A percentile compares a stretch with the other conserved stretches of the same genome.
phyloP scores from a whole-genome alignment of 2,329 filamentous ascomycete species.

The Monilinia vaccinii-corymbosi region DNA sequence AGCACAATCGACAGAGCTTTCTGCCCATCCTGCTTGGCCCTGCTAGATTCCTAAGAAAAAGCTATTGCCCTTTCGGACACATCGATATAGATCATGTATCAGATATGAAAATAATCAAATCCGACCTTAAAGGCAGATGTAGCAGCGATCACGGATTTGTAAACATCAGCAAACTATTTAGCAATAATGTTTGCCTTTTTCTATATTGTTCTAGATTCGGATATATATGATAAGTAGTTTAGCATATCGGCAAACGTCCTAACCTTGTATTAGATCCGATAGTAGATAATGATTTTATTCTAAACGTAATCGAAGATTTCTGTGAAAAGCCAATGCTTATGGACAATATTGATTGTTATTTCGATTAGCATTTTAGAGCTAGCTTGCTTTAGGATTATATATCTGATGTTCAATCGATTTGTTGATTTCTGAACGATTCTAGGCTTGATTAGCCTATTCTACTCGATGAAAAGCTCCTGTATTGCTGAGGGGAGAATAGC shows the following conservation, averaged over 20 bases:
- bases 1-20: no score
- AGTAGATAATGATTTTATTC: conserved; percentile 18
- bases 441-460: conserved; percentile 15
- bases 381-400: no score
- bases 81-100: conserved; percentile 9
- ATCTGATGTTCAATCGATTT: no score
- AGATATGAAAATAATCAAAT: conserved; percentile 5
- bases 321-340: no score
- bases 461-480: not conserved
- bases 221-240: no score
- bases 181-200: no score
- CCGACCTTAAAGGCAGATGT: conserved; percentile 7
- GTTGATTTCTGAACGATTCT: conserved; percentile 13
- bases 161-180: not conserved
- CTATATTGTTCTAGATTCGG: conserved; percentile 6
- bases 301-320: no score
- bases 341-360: conserved; percentile 5
- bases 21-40: no score
- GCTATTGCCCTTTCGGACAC: not conserved
- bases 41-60: no score
- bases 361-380: no score
- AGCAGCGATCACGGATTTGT: conserved; percentile 8
- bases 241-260: no score
- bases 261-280: conserved; percentile 1
- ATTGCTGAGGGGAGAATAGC: conserved; percentile 11